phyloP scores from a whole-genome alignment of 257 asterid species.

The Solanum pinnatisectum region DNA sequence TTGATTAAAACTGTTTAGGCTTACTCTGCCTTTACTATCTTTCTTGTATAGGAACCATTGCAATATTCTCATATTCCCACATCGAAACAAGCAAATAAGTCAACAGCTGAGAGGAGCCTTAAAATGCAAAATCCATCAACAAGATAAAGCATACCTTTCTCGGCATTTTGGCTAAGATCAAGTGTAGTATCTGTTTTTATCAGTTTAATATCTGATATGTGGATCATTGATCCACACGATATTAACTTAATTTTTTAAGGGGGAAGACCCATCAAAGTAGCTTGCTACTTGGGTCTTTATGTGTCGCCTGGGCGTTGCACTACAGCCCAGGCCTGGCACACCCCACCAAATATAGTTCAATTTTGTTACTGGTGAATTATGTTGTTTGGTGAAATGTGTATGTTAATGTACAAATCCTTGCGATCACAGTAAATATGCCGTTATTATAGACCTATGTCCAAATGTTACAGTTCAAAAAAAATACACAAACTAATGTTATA shows the following conservation, averaged over 20 bases:
- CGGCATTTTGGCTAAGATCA: conserved; percentile 29
- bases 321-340: not conserved
- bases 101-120: not conserved
- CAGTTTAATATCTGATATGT: not conserved
- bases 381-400: no score
- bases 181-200: not conserved
- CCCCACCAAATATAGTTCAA: not conserved
- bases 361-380: no score
- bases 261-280: not conserved
- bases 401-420: no score
- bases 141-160: conserved; percentile 14
- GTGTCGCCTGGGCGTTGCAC: not conserved
- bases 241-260: not conserved
- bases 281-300: not conserved
- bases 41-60: not conserved
- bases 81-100: not conserved
- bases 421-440: no score
- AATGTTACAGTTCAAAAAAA: no score
- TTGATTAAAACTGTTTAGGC: not conserved
- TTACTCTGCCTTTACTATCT: not conserved
- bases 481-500: no score
- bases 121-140: not conserved
- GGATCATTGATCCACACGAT: not conserved
- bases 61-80: not conserved
- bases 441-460: no score